Evolutionary conservation across 2,329 filamentous ascomycete genomes (phyloP).

Genomic region (Curvularia lunata): DNA sequence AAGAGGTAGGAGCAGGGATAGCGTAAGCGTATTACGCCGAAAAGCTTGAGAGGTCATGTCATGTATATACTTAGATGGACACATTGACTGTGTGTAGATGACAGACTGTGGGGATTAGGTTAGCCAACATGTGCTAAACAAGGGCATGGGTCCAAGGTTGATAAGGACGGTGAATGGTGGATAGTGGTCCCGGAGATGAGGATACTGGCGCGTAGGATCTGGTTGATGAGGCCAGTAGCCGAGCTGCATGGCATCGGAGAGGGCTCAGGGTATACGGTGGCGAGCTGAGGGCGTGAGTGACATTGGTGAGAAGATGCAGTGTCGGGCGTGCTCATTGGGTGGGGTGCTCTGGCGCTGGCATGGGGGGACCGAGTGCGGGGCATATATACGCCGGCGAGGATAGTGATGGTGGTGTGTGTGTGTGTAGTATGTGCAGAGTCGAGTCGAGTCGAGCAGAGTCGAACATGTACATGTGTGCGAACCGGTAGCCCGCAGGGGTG

Average conservation of each 20-base stretch:
- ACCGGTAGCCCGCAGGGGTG: no score
- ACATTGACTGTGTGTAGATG: not conserved
- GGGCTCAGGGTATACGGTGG: not conserved
- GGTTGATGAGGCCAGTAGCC: not conserved
- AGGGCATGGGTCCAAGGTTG: not conserved
- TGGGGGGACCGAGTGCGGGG: not conserved
- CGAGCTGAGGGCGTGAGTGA: not conserved
- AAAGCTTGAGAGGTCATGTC: not conserved
- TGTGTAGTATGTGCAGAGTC: not conserved
- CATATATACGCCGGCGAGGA: not conserved
- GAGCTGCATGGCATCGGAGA: not conserved
- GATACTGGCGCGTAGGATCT: not conserved
- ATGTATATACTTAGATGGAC: not conserved
- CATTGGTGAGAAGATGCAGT: not conserved
- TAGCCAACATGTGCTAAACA: no score
- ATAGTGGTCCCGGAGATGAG: not conserved
- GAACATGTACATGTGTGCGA: no score
- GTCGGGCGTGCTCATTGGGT: not conserved
- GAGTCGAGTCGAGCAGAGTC: not conserved
- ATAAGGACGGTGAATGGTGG: not conserved
- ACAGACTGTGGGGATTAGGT: not conserved
- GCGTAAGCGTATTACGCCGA: not conserved
- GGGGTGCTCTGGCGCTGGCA: not conserved
- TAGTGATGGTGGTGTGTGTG: not conserved
- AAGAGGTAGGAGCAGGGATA: not conserved